A percentile compares a stretch with the other conserved stretches of the same genome.
Evolutionary conservation across 2,329 filamentous ascomycete genomes (phyloP).

Genomic region (Botrytis pseudocinerea): DNA sequence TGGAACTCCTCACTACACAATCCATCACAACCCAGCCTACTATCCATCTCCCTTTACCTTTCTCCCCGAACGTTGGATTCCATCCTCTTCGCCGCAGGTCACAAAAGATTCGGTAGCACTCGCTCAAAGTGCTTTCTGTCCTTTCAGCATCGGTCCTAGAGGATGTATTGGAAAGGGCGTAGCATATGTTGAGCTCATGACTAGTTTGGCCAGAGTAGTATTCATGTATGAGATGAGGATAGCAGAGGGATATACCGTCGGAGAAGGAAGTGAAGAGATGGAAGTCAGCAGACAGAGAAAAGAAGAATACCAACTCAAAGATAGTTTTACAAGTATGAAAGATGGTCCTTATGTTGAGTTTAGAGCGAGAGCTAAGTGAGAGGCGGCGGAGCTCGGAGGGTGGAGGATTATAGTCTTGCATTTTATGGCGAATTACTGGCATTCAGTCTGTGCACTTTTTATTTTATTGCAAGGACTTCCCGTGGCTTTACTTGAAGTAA

Average conservation of each 20-base stretch:
- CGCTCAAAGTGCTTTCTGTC: constrained; percentile 32
- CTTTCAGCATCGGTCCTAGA: constrained; percentile 36
- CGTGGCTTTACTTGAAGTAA: no score
- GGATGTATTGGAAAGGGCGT: constrained; percentile 37
- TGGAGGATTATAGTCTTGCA: neutral
- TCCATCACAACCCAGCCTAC: constrained; percentile 49
- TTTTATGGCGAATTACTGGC: neutral
- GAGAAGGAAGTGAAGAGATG: constrained; percentile 51
- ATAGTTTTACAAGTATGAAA: constrained; percentile 74
- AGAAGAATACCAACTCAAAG: constrained; percentile 67
- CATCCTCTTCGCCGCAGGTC: constrained; percentile 23
- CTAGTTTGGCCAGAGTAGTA: constrained; percentile 30
- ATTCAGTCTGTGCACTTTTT: neutral
- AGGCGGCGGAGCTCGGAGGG: fast-evolving
- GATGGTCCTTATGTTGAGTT: constrained; percentile 70
- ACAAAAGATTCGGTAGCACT: constrained; percentile 31
- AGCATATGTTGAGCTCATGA: constrained; percentile 34
- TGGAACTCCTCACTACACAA: constrained; percentile 48
- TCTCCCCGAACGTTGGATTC: constrained; percentile 50
- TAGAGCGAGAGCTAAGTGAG: constrained; percentile 36
- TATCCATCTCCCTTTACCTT: constrained; percentile 46
- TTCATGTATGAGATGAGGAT: constrained; percentile 35
- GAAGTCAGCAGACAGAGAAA: constrained; percentile 57
- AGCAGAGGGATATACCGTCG: constrained; percentile 46
- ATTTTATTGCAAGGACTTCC: no score